Evolutionary conservation across 805 yeast species (phyloP).

Genomic region (Kodamaea sagamina): DNA sequence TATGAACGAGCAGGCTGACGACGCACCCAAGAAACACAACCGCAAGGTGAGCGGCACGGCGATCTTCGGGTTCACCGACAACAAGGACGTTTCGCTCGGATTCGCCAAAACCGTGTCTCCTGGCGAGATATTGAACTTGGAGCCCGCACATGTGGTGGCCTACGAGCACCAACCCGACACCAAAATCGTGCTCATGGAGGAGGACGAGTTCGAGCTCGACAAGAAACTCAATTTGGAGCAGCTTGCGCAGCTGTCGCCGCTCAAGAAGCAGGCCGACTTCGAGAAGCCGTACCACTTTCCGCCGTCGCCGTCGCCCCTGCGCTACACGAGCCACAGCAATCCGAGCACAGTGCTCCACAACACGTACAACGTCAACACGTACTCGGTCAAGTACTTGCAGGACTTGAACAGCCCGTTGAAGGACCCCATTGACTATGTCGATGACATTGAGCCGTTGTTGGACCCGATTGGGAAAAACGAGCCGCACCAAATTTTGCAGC

Average conservation of each 20-base stretch:
- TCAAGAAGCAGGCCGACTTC: slow-evolving; percentile 36
- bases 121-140: slow-evolving; percentile 29
- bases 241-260: slow-evolving; percentile 14
- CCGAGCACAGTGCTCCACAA: slow-evolving; percentile 13
- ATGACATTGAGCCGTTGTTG: slow-evolving; percentile 38
- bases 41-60: slow-evolving; percentile 78
- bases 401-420: slow-evolving; percentile 21
- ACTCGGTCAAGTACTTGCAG: slow-evolving; percentile 47
- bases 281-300: slow-evolving; percentile 63
- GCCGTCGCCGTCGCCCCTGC: slow-evolving; percentile 35
- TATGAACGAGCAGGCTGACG: slow-evolving; percentile 13
- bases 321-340: slow-evolving; percentile 13
- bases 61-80: slow-evolving; percentile 69
- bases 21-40: slow-evolving; percentile 30
- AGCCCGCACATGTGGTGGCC: slow-evolving; percentile 1
- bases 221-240: slow-evolving; percentile 6
- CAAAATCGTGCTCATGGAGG: slow-evolving; percentile 28
- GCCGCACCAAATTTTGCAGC: slow-evolving; percentile 4
- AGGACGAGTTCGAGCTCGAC: slow-evolving; percentile 26
- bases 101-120: slow-evolving; percentile 36
- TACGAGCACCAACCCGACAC: slow-evolving; percentile 5
- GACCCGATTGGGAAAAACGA: slow-evolving; percentile 12
- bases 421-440: slow-evolving; percentile 26
- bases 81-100: slow-evolving; percentile 63
- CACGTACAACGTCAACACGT: slow-evolving; percentile 23